Percentiles rank a stretch among this genome's conserved stretches.
phyloP scores from a whole-genome alignment of 768 basidiomycete species.

The Sistotremastrum suecicum region DNA sequence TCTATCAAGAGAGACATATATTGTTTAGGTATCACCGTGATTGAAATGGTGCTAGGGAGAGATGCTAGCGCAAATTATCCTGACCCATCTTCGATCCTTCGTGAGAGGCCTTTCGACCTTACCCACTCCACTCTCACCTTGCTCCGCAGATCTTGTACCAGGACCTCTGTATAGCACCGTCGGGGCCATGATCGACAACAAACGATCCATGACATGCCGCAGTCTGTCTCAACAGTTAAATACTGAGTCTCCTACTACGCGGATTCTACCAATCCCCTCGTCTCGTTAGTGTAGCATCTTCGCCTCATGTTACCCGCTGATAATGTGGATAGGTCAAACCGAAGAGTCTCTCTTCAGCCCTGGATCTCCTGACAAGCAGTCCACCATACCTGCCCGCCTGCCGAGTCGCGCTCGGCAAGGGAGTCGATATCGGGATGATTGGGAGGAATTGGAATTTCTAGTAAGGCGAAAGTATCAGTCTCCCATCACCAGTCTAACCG shows the following conservation, averaged over 20 bases:
- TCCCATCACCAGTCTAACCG: background rate
- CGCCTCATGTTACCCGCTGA: background rate
- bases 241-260: background rate
- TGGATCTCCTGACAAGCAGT: slow-evolving; percentile 43
- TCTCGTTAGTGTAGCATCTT: background rate
- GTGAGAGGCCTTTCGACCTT: slow-evolving; percentile 5
- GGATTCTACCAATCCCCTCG: too few relatives aligned
- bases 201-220: background rate
- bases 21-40: slow-evolving; percentile 58
- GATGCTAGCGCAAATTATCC: slow-evolving; percentile 37
- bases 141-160: too few relatives aligned
- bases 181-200: background rate
- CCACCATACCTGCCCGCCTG: slow-evolving; percentile 16
- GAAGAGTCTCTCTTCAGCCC: slow-evolving; percentile 32
- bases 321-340: slow-evolving; percentile 11
- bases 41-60: slow-evolving; percentile 79
- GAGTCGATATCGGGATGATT: slow-evolving; percentile 87
- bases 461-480: slow-evolving; percentile 20
- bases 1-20: slow-evolving; percentile 74
- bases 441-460: slow-evolving; percentile 82
- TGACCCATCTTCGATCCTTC: slow-evolving; percentile 14
- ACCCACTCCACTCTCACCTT: background rate
- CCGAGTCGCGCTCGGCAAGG: slow-evolving; percentile 28
- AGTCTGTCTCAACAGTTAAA: slow-evolving; percentile 10
- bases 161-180: too few relatives aligned